Evolutionary conservation across 2,329 filamentous ascomycete genomes (phyloP), one percentile per base, ranked within the genome.

Genomic region (Beauveria sp.): DNA sequence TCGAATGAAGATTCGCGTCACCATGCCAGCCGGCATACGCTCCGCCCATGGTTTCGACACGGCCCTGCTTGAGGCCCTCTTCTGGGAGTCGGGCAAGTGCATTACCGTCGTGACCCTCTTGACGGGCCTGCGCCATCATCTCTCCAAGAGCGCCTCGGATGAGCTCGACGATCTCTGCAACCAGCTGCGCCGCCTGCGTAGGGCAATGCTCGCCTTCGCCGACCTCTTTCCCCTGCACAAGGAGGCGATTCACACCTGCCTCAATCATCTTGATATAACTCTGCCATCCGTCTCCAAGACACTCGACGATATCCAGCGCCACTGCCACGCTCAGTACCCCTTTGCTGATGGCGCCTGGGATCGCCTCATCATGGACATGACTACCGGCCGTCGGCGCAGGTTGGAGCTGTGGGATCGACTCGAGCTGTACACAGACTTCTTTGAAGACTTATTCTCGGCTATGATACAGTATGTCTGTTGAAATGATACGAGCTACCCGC

Each of bases 51-150:
- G 47, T 40, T 40, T 58, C 24, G 60, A 62, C 38, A 58, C 46
- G 16, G 34, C 18, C 26, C 54, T 62, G 14, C 47, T 62, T 54
- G 34, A 47, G 12, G 46, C 49, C 46, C 46, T 61, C 24, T 49
- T 57, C 46, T 57, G 46, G 45, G 45, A 61, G 38, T 45, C 60
- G 38, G 46, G 52, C 34, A 53, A 57, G 52, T 61, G 60, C 53
- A 24, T 46, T 9, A 34, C 24, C 22, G 53, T 46, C 45, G 34
- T 45, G 26, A 26, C 26, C 38, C 30, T 40, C 16, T 26, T 61
- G 24, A 34, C 40, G 18, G 26, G 5, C 24, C 53, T 52, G 34
- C 46, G 53, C 22, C 45, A 38, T 6, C 22, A 24, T 26, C 30
- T 61, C 16, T 43, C 30, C 16, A 34, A 10, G 9, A 10, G 5